Base-by-base conservation (phyloP, 2,329 filamentous ascomycete species). In the Biscogniauxia mediterranea region DNA sequence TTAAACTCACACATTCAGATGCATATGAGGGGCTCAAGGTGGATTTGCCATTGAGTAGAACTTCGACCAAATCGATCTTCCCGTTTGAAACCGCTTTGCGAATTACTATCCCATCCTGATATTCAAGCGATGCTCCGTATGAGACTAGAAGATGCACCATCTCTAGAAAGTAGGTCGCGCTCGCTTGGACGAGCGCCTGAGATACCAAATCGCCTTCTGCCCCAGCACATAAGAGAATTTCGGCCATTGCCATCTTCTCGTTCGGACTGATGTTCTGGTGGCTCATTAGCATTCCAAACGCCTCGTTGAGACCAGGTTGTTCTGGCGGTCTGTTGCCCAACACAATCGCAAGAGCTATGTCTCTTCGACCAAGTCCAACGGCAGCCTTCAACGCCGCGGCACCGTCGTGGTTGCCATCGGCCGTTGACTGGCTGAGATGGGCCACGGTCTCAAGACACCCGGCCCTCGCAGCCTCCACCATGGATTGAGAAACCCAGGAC, bases 221-320 rank as follows among this genome's bases (percentile, higher is more conserved):
- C 0, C 85, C 85, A 1, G 83, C 84, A 57, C 85, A 86, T 1
- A 89, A 76, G 1, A 89, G 69, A 2, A 85, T 73, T 68, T 88
- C 84, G 0, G 82, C 77, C 63, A 88, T 74, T 2, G 78, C 77
- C 51, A 83, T 72, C 66, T 83, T 85, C 32, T 81, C 79, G 28
- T 79, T 77, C 0, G 81, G 79, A 5, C 77, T 77, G 19, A 84
- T 76, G 1, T 79, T 78, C 1, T 78, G 69, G 55, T 81, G 79
- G 1, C 76, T 70, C 61, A 83, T 78, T 1, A 86, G 73, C 5
- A 77, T 69, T 1, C 75, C 74, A 50, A 88, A 84, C 11, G 83
- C 81, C 23, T 81, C 78, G 58, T 83, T 79, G 2, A 88, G 71
- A 0, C 78, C 77, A 0, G 76, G 75, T 1, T 77, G 75, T 17